Evolutionary conservation across 2,329 filamentous ascomycete species (phyloP).

Genomic region (Penicillium aurantiogriseum): DNA sequence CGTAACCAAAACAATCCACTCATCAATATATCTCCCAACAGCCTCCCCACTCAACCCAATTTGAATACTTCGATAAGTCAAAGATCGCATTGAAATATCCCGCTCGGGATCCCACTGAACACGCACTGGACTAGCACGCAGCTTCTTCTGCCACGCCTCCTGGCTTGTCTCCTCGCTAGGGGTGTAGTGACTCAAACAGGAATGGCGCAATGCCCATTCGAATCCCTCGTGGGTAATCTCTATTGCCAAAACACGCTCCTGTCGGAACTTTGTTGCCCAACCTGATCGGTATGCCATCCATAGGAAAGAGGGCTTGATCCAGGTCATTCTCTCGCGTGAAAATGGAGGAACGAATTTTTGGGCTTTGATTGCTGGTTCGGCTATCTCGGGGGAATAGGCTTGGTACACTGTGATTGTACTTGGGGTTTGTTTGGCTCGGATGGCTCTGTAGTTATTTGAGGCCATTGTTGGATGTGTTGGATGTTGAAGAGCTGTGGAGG

Average conservation of each 20-base stretch:
- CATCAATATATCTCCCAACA: constrained; percentile 48
- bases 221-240: constrained; percentile 55
- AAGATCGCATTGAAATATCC: constrained; percentile 43
- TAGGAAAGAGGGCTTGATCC: constrained; percentile 63
- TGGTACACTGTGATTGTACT: constrained; percentile 62
- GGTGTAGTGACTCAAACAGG: constrained; percentile 30
- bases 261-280: constrained; percentile 56
- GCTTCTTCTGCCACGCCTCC: constrained; percentile 18
- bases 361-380: constrained; percentile 50
- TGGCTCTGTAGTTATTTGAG: constrained; percentile 45
- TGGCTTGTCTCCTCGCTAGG: constrained; percentile 17
- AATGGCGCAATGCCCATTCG: constrained; percentile 44
- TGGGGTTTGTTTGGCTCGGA: constrained; percentile 53
- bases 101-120: constrained; percentile 66
- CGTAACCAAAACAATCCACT: constrained; percentile 56
- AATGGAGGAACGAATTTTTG: constrained; percentile 56
- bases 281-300: constrained; percentile 66
- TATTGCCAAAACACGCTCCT: constrained; percentile 58
- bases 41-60: constrained; percentile 56
- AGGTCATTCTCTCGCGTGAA: constrained; percentile 58
- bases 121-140: constrained; percentile 42
- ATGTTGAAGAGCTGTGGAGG: no score
- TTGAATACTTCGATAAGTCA: constrained; percentile 59
- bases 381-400: constrained; percentile 57
- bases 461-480: not conserved